phyloP scores from a whole-genome alignment of 1,284 basidiomycete genomes.

The Afroboletus lepidellus region DNA sequence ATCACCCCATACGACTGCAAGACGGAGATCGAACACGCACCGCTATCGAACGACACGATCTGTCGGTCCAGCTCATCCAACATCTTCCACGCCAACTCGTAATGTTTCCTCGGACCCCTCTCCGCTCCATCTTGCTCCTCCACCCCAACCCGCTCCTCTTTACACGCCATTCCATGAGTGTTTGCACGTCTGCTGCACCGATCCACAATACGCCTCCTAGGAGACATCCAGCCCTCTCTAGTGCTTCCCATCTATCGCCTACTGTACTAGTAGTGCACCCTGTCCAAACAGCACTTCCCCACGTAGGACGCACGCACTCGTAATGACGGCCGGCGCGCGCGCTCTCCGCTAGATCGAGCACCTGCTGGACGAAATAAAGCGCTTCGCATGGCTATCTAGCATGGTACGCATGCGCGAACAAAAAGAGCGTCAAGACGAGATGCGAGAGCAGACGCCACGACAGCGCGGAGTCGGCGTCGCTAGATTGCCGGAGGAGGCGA shows the following conservation, averaged over 20 bases:
- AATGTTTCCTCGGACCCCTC: conserved; percentile 50
- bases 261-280: too few species aligned
- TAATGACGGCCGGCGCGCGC: conserved; percentile 60
- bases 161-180: conserved; percentile 58
- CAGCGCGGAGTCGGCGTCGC: conserved; percentile 37
- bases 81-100: conserved; percentile 52
- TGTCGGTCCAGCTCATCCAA: conserved; percentile 57
- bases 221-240: conserved; percentile 52
- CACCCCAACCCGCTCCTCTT: conserved; percentile 38
- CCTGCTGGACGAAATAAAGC: conserved; percentile 78
- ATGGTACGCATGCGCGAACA: conserved; percentile 61
- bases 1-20: conserved; percentile 7
- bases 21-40: conserved; percentile 33
- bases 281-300: conserved; percentile 70
- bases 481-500: conserved; percentile 15
- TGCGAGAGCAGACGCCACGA: conserved; percentile 78
- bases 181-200: conserved; percentile 61
- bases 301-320: conserved; percentile 61
- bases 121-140: conserved; percentile 42
- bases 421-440: conserved; percentile 62
- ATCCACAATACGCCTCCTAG: conserved; percentile 46
- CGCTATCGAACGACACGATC: conserved; percentile 55
- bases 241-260: conserved; percentile 50
- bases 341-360: conserved; percentile 63
- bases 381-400: conserved; percentile 77